A percentile compares a stretch with the other conserved stretches of the same genome.
phyloP scores from a whole-genome alignment of 2,329 filamentous ascomycete genomes.

The Cladosporium sphaerospermum region DNA sequence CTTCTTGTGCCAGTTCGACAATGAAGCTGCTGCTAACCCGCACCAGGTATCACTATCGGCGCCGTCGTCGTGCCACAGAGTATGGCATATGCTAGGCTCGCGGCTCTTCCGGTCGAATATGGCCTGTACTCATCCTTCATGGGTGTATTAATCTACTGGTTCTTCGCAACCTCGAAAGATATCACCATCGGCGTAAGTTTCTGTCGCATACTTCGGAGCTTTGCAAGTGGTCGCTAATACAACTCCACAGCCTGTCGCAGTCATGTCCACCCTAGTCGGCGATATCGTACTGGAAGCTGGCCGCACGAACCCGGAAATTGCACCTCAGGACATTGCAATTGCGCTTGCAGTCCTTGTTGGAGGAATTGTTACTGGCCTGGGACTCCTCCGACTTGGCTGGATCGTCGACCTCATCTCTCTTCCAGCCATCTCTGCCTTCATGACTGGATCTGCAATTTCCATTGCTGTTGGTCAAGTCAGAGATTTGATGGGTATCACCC shows the following conservation, averaged over 20 bases:
- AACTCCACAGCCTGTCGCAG: conserved; percentile 70
- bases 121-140: conserved; percentile 95
- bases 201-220: conserved; percentile 1
- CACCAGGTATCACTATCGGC: conserved; percentile 60
- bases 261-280: conserved; percentile 87
- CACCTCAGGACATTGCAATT: conserved; percentile 65
- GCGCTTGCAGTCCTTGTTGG: conserved; percentile 73
- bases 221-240: not conserved
- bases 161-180: conserved; percentile 96
- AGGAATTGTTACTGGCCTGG: conserved; percentile 69
- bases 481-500: conserved; percentile 68
- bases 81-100: conserved; percentile 89
- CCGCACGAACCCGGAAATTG: conserved; percentile 50
- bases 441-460: conserved; percentile 90
- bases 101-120: conserved; percentile 71
- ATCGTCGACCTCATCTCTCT: conserved; percentile 91
- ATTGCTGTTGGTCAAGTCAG: conserved; percentile 82
- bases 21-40: not conserved
- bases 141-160: conserved; percentile 91
- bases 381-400: conserved; percentile 75
- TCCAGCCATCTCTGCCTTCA: conserved; percentile 85
- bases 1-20: not conserved
- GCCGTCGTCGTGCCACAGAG: conserved; percentile 88
- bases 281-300: conserved; percentile 66
- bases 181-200: conserved; percentile 83